A percentile compares a stretch with the other conserved stretches of the same genome.
Conservation (phyloP, 345 rosid species). For the Rhodomyrtus tomentosa region DNA sequence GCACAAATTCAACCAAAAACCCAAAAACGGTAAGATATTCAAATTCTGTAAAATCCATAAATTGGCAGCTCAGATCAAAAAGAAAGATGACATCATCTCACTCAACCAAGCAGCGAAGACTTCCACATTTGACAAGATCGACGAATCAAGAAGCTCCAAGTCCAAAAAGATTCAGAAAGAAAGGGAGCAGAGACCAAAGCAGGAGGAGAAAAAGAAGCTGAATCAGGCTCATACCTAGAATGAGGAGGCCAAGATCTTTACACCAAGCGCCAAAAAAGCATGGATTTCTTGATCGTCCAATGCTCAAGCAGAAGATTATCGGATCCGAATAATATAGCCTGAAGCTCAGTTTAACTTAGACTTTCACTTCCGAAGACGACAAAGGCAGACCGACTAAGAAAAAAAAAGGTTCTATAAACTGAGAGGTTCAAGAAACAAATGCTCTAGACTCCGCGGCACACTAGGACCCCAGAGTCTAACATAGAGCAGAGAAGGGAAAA, state of each 20-base stretch:
- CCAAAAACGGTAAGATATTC: background rate
- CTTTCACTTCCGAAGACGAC: slow-evolving; percentile 10
- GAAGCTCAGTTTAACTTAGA: slow-evolving; percentile 7
- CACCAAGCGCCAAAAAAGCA: slow-evolving; percentile 1
- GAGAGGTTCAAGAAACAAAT: background rate
- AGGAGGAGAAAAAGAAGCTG: background rate
- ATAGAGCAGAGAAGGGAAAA: background rate
- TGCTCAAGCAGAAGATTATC: slow-evolving; percentile 1
- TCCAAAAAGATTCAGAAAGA: background rate
- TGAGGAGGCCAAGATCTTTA: slow-evolving; percentile 2
- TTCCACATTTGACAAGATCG: background rate
- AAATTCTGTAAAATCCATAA: background rate
- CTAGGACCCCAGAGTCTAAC: background rate
- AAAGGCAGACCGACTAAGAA: background rate
- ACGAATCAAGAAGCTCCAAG: background rate
- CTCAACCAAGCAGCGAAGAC: background rate
- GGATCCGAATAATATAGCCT: slow-evolving; percentile 26
- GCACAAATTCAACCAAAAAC: background rate
- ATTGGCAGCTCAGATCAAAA: background rate
- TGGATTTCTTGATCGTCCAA: background rate
- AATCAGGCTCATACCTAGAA: slow-evolving; percentile 20
- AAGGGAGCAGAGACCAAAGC: background rate
- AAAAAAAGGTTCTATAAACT: slow-evolving; percentile 6
- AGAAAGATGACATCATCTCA: background rate
- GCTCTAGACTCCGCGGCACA: background rate